Evolutionary conservation across 495 filamentous ascomycete genomes (phyloP), one percentile per base, ranked within the genome.

Genomic region (Patellaria atrata): DNA sequence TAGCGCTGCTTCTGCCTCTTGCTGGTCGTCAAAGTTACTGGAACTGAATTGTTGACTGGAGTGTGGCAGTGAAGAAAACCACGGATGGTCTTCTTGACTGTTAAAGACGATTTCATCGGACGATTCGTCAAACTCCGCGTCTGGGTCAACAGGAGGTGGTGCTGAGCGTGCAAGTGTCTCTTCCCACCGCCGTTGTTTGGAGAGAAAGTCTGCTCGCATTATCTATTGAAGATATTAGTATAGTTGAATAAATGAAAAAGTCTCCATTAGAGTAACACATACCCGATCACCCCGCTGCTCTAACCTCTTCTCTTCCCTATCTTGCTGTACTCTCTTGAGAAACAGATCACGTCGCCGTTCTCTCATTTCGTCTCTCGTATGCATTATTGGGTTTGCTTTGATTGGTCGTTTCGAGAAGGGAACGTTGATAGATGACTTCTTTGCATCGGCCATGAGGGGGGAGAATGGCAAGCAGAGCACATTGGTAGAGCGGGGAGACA

Each of bases 251-350:
- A 12, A 32, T 29, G n/a, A 33, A 25, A 37, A 22, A 20, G 5
- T 15, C 20, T 12, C 33, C n/a, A 30, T 28, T 6, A 16, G 12
- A 6, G 23, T 9, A n/a, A n/a, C n/a, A 50, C 58, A 18, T 61
- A 91, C 73, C 66, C 91, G 78, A 38, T 94, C 82, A 24, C 72
- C 70, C 59, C 82, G 62, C 54, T 70, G 38, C 55, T 75, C 53
- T 69, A 76, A 71, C 54, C 65, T 48, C 48, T 56, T 63, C 10
- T 82, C 73, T 5, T 92, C 80, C 3, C 75, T 62, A 23, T 70
- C 67, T 41, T 74, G 70, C 47, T 73, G 63, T n/a, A 94, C 75
- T 33, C 76, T 80, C 45, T 77, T 71, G 19, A 94, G 57, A 45
- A 91, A 97, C 33, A 79, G 44, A 6, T 67, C 61, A 23, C 77